Percentiles rank a stretch among this genome's conserved stretches.
Evolutionary conservation across 1,284 basidiomycete genomes (phyloP).

Genomic region (Fistulina hepatica): DNA sequence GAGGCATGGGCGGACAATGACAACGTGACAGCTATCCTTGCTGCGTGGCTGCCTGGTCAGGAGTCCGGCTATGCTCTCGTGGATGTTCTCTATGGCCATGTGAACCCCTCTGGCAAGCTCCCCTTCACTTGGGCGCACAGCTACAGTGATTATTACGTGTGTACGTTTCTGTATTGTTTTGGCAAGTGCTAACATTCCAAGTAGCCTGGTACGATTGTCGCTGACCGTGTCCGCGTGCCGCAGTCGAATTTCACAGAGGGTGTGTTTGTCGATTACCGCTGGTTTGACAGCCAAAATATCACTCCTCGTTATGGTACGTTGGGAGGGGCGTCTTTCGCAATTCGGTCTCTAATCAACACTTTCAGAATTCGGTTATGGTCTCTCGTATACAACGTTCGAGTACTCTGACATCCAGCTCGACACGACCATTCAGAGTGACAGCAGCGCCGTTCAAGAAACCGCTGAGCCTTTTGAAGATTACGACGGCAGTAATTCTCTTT

Average conservation of each 20-base stretch:
- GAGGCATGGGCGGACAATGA: constrained; percentile 41
- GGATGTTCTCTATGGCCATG: constrained; percentile 38
- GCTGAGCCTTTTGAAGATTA: constrained; percentile 6
- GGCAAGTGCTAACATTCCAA: no score
- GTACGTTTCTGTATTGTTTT: no score
- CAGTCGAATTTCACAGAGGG: constrained; percentile 10
- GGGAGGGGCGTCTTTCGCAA: constrained; percentile 8
- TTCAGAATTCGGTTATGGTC: constrained; percentile 74
- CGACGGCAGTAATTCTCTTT: constrained; percentile 8
- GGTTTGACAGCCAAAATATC: constrained; percentile 43
- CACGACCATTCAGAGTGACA: constrained; percentile 7
- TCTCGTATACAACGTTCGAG: constrained; percentile 75
- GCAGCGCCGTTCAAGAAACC: constrained; percentile 7
- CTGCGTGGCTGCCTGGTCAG: constrained; percentile 48
- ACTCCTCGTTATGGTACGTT: constrained; percentile 9
- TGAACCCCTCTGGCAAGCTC: constrained; percentile 44
- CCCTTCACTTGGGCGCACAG: constrained; percentile 68
- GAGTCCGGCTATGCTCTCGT: constrained; percentile 47
- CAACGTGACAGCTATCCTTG: constrained; percentile 38
- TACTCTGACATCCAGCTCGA: constrained; percentile 39
- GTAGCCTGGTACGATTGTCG: constrained; percentile 3
- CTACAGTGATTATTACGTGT: constrained; percentile 45
- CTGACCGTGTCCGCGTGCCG: constrained; percentile 5
- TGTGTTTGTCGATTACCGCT: constrained; percentile 41
- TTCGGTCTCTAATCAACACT: constrained; percentile 31